phyloP scores from a whole-genome alignment of 2,329 filamentous ascomycete species.

The Paecilomyces fulvus region DNA sequence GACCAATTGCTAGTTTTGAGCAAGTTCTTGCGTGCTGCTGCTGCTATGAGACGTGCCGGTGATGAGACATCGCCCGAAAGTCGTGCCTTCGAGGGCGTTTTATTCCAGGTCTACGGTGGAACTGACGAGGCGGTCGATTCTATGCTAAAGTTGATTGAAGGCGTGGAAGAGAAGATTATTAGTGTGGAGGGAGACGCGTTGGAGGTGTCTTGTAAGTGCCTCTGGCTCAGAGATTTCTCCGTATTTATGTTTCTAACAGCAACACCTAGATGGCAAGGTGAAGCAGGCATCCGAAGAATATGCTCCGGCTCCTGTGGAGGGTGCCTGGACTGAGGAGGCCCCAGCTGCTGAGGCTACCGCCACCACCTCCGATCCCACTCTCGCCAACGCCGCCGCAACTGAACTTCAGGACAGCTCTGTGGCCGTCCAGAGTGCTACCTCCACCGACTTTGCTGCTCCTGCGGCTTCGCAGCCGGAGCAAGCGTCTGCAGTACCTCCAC shows the following conservation, averaged over 20 bases:
- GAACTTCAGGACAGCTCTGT: slow-evolving; percentile 46
- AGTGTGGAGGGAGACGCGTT: slow-evolving; percentile 48
- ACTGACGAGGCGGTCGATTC: slow-evolving; percentile 50
- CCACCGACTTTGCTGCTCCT: slow-evolving; percentile 33
- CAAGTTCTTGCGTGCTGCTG: slow-evolving; percentile 55
- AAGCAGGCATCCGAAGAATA: slow-evolving; percentile 43
- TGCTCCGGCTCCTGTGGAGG: slow-evolving; percentile 21
- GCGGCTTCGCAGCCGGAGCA: slow-evolving; percentile 14
- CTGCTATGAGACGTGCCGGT: slow-evolving; percentile 50
- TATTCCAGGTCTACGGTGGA: slow-evolving; percentile 56
- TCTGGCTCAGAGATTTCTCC: background rate
- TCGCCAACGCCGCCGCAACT: slow-evolving; percentile 52
- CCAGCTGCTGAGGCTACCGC: slow-evolving; percentile 25
- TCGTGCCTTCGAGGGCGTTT: slow-evolving; percentile 55
- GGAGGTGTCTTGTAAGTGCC: slow-evolving; percentile 49
- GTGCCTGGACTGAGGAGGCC: slow-evolving; percentile 41
- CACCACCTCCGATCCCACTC: slow-evolving; percentile 48
- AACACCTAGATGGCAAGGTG: slow-evolving; percentile 41
- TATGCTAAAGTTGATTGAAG: slow-evolving; percentile 53
- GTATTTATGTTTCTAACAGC: background rate
- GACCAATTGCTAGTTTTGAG: slow-evolving; percentile 51
- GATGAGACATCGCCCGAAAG: slow-evolving; percentile 51
- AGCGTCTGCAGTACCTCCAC: slow-evolving; percentile 22
- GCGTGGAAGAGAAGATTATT: slow-evolving; percentile 48
- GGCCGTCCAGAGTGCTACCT: slow-evolving; percentile 49